Conservation (phyloP, 2,329 filamentous ascomycete species). For the Talaromyces sp. region DNA sequence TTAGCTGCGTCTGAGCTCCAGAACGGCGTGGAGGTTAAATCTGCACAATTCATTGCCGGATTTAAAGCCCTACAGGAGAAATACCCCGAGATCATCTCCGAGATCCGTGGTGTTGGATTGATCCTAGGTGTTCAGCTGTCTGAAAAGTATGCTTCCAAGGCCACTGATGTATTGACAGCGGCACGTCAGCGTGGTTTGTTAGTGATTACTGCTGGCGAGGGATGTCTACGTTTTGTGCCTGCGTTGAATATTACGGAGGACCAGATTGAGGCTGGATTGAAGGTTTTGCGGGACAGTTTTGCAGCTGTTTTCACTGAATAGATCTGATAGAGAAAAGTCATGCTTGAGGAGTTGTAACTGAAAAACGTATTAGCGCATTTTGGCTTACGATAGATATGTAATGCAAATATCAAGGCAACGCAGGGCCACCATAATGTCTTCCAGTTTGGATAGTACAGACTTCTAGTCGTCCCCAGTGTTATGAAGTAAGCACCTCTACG, state of each 20-base stretch:
- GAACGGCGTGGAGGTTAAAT: slow-evolving; percentile 65
- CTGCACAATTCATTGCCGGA: slow-evolving; percentile 55
- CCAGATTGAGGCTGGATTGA: slow-evolving; percentile 75
- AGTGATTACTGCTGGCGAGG: slow-evolving; percentile 87
- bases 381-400: not conserved
- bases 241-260: slow-evolving; percentile 74
- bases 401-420: not conserved
- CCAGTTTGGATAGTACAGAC: no score
- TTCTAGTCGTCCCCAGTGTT: no score
- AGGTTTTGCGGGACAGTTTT: slow-evolving; percentile 69
- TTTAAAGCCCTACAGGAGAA: slow-evolving; percentile 56
- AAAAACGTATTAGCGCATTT: not conserved
- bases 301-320: slow-evolving; percentile 43
- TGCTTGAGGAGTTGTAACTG: not conserved
- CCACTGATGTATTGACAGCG: slow-evolving; percentile 67
- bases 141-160: slow-evolving; percentile 57
- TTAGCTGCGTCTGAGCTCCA: slow-evolving; percentile 71
- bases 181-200: slow-evolving; percentile 83
- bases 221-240: slow-evolving; percentile 89
- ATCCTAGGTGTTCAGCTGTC: slow-evolving; percentile 83
- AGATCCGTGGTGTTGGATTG: slow-evolving; percentile 78
- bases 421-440: not conserved
- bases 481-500: no score
- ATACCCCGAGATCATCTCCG: slow-evolving; percentile 69
- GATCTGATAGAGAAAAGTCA: not conserved